Base-by-base conservation (phyloP, 495 filamentous ascomycete genomes). In the Tuber borchii region DNA sequence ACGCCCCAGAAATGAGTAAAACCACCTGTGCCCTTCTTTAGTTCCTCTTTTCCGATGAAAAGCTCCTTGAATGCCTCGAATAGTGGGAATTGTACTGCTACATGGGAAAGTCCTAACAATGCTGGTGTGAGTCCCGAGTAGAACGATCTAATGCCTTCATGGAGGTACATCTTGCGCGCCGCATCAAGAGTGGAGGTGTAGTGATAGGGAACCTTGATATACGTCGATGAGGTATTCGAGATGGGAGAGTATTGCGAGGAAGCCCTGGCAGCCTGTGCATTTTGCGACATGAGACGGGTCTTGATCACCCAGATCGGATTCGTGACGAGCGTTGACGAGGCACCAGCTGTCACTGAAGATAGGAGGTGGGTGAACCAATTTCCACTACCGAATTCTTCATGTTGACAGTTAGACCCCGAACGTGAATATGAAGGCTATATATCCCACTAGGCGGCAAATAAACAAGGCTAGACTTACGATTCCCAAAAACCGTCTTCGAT, bases 221-320 rank as follows among this genome's bases (percentile, higher is more conserved):
- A 87, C 77, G 89, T 87, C 37, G 79, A 84, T 56, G 86, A 85
- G 19, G 86, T 83, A 69, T 82, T 85, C 45, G 85, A 82, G 74
- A 87, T 34, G 39, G 75, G 74, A 17, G 74, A 73, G 84, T 79
- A 65, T 84, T 82, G 78, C 75, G 80, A 40, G 43, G 82, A 80
- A 17, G 84, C 82, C 73, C 84, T 83, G 76, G 78, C 75, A 69
- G 81, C 82, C 71, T 80, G 77, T 19, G 79, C 80, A 9, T 89
- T 87, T 81, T 98, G 95, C 5, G 96, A 95, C 95, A 97, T 97
- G 56, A 99, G 88, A 76, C 95, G 88, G 45, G 95, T 99, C 83
- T 99, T 99, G 85, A 99, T 97, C 42, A 99, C 96, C 95, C 95
- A 99, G 75, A 99, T 99, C 0, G 95, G 95, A 84, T 99, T 99